These are phyloP conservation scores for Dentipellis fragilis DNA, from an alignment of 768 basidiomycete genomes.

Conservation along the genomic window DNA sequence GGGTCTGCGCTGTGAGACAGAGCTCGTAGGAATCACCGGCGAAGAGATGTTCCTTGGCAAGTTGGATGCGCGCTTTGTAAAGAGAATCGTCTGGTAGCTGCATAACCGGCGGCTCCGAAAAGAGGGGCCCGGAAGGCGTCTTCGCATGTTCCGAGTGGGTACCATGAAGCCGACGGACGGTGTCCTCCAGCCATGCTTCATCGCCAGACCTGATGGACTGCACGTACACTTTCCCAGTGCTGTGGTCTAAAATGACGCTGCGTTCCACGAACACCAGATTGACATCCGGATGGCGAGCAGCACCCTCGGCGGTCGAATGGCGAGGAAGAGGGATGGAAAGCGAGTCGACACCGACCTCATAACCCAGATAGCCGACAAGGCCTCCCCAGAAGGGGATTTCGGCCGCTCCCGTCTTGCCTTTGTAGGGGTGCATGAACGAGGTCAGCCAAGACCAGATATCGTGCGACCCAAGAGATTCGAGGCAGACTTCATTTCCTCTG, in stretches of 20 bases:
- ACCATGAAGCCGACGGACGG: slow-evolving; percentile 19
- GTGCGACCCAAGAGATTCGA: slow-evolving; percentile 34
- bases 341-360: slow-evolving; percentile 62
- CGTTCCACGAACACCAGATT: slow-evolving; percentile 73
- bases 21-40: slow-evolving; percentile 91
- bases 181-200: slow-evolving; percentile 47
- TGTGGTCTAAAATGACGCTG: slow-evolving; percentile 58
- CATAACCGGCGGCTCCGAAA: slow-evolving; percentile 21
- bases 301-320: slow-evolving; percentile 15
- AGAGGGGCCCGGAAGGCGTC: slow-evolving; percentile 4
- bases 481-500: slow-evolving; percentile 23
- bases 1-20: slow-evolving; percentile 74
- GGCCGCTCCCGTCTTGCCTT: slow-evolving; percentile 34
- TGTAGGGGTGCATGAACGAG: slow-evolving; percentile 50
- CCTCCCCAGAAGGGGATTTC: slow-evolving; percentile 80
- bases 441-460: slow-evolving; percentile 72
- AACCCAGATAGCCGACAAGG: slow-evolving; percentile 66
- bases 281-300: slow-evolving; percentile 49
- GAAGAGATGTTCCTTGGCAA: slow-evolving; percentile 64
- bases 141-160: slow-evolving; percentile 1
- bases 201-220: slow-evolving; percentile 59
- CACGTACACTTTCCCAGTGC: slow-evolving; percentile 39
- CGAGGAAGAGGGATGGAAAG: slow-evolving; percentile 34
- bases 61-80: slow-evolving; percentile 62
- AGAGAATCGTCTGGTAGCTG: slow-evolving; percentile 43